These are phyloP conservation scores for Chaetomium fimeti DNA, from an alignment of 495 filamentous ascomycete species.

Conservation along the genomic window DNA sequence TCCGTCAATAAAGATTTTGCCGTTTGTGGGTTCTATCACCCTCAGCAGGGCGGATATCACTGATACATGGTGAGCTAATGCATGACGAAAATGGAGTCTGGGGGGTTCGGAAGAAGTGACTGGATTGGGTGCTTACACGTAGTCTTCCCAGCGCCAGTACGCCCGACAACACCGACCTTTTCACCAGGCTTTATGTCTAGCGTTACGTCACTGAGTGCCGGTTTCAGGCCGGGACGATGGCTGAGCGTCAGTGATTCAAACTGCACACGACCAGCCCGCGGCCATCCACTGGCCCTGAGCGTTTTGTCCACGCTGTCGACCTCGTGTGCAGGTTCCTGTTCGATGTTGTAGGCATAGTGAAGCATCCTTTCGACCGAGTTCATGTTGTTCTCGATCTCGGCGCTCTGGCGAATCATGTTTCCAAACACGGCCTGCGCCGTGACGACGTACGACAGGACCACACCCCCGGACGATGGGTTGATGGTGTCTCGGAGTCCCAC, in stretches of 20 bases:
- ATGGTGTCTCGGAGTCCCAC: not conserved
- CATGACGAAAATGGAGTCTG: constrained; percentile 36
- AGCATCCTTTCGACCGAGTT: not conserved
- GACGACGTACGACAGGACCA: not conserved
- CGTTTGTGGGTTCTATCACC: constrained; percentile 35
- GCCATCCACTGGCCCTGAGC: not conserved
- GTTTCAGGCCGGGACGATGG: constrained; percentile 32
- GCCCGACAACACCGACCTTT: constrained; percentile 47
- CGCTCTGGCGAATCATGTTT: not conserved
- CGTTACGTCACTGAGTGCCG: constrained; percentile 36
- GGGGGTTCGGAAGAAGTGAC: constrained; percentile 17
- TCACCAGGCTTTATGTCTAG: constrained; percentile 38
- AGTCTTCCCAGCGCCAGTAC: constrained; percentile 50
- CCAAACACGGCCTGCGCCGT: not conserved
- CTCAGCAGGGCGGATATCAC: constrained; percentile 12
- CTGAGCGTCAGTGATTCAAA: not conserved
- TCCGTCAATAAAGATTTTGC: constrained; percentile 46
- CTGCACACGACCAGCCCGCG: not conserved
- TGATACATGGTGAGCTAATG: too few relatives aligned
- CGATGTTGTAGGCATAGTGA: not conserved
- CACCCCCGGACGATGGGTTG: too few relatives aligned
- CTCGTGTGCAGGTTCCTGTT: not conserved
- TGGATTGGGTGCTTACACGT: constrained; percentile 3
- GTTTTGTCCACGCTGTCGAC: not conserved
- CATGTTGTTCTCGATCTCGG: not conserved